phyloP scores from a whole-genome alignment of 306 rosid genomes.

The Benincasa hispida region DNA sequence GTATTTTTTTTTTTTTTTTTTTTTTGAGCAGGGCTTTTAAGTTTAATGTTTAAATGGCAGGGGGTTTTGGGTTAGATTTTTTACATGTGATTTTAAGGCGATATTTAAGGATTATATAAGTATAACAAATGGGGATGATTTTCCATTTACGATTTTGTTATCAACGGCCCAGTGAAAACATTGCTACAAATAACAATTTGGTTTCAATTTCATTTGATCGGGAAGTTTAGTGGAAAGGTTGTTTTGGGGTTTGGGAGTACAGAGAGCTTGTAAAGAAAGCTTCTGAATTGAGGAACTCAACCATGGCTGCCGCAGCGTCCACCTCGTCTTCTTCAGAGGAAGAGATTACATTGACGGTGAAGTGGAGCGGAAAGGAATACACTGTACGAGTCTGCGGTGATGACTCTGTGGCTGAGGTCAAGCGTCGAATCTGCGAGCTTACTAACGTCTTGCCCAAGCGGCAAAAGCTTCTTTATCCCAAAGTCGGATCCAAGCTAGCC shows the following conservation, averaged over 20 bases:
- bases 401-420: slow-evolving; percentile 70
- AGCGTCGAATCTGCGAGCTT: slow-evolving; percentile 85
- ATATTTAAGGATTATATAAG: not conserved
- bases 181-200: not conserved
- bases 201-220: not conserved
- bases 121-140: not conserved
- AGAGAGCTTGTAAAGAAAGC: not conserved
- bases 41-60: no score
- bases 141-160: not conserved
- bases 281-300: not conserved
- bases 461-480: slow-evolving; percentile 85
- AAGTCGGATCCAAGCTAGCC: slow-evolving; percentile 64
- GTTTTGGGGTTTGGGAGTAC: not conserved
- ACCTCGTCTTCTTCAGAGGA: slow-evolving; percentile 32
- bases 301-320: slow-evolving; percentile 29
- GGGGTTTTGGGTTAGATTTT: not conserved
- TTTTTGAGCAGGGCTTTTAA: no score
- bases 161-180: not conserved
- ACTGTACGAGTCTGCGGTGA: slow-evolving; percentile 75
- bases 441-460: slow-evolving; percentile 84
- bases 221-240: not conserved
- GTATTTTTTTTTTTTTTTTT: no score
- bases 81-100: not conserved
- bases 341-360: slow-evolving; percentile 61
- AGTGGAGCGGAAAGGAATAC: slow-evolving; percentile 91